Base-by-base conservation (phyloP, 2,329 filamentous ascomycete species). In the Rhynchosporium agropyri region DNA sequence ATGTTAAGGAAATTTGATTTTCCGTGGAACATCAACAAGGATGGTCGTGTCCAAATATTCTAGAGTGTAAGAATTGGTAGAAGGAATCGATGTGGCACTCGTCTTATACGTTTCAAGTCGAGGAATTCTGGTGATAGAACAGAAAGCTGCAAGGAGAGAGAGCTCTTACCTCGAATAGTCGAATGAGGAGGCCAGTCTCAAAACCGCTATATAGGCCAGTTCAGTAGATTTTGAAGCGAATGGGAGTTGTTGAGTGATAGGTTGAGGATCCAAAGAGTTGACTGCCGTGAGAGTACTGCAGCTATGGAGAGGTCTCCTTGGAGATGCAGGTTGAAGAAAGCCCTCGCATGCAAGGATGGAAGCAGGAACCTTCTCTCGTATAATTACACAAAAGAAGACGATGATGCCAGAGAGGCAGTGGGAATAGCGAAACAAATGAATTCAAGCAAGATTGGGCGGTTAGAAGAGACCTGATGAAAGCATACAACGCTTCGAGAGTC, bases 261-360 rank as follows among this genome's bases (percentile, higher is more conserved):
- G 59, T 48, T 58, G 61, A 62, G 26, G 50, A 51, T 38, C 45
- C 43, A 48, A 50, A 51, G 48, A 57, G 40, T 42, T 58, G 33
- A 60, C 49, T 54, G 48, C 28, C 58, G 45, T 50, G 56, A 43
- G 53, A 38, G 15, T n/a, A 53, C 55, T 56, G 59, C 58, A 54
- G 61, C 63, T 49, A 33, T 60, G 31, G 57, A 28, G 55, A 58
- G 63, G 46, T 62, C 61, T 65, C 61, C 63, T 65, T 33, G 58
- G 46, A 56, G 63, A 63, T 64, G 63, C 65, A 64, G 46, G 13
- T 60, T 49, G 40, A 61, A 53, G 45, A 54, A 64, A 63, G 65
- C 57, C 56, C 43, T 45, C 36, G 64, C 61, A 65, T 67, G 65
- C 65, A 68, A 54, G 29, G 56, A 64, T 63, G 65, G 67, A 65